Base-by-base conservation (phyloP, 1,284 basidiomycete genomes). In the Flammula alnicola region DNA sequence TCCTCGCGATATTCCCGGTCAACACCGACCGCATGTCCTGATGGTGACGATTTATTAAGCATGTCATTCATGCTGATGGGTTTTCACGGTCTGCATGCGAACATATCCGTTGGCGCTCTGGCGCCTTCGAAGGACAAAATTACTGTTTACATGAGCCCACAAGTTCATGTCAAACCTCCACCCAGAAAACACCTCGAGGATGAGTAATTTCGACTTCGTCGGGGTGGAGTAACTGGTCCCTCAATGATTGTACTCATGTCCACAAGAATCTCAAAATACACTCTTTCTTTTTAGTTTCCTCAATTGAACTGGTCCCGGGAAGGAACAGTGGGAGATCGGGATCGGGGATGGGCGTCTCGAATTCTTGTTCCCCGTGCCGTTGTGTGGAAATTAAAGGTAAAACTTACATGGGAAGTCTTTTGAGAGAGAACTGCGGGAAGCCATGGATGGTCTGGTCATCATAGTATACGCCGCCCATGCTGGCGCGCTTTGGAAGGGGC, bases 261-360 rank as follows among this genome's bases (percentile, higher is more conserved):
- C n/a, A n/a, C 6, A 14, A 8, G 2, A 16, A 4, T 26, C 37
- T 17, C 27, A 39, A 39, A 39, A 39, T 39, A 39, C 27, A 16
- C 14, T 7, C 14, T 26, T 25, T 39, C 37, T 39, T 39, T 39
- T 5, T 16, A 27, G 25, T 17, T 16, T 39, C 9, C 37, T 25
- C 37, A 27, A 39, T 27, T 19, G 37, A 39, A 25, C 7, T 11
- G 37, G 6, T 27, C 14, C 23, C 16, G 14, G 1, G n/a, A n/a
- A n/a, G n/a, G n/a, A n/a, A n/a, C n/a, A 26, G 37, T 39, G 36
- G 36, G 23, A 39, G 37, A 39, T 39, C 37, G 37, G 25, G 37
- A 39, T 25, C 5, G 14, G 26, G 36, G 7, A 46, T 39, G 44
- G 36, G 36, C 36, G 36, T 39, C 44, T 46, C 29, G 25, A 46